Base-by-base conservation (phyloP, 139 green algal species). In the Penium margaritaceum region DNA sequence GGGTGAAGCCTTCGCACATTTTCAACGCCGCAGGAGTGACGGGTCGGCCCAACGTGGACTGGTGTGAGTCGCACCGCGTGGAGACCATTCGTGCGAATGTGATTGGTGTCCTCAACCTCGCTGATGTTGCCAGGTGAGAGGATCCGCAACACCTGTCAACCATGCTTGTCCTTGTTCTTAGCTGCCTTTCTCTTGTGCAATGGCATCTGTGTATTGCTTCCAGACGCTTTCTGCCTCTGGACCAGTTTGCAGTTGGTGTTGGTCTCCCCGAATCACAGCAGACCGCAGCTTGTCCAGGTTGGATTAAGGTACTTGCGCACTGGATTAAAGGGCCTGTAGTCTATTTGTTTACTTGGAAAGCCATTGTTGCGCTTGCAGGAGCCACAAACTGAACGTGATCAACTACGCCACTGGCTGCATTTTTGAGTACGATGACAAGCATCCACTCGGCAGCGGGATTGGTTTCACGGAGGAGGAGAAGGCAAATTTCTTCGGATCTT, bases 351-450 rank as follows among this genome's bases (percentile, higher is more conserved):
- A 14, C 51, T 60, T 15, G 3, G 1, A 6, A 60, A 21, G 19
- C 17, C 24, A 60, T 27, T 60, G 30, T 60, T 60, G 2, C 30
- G 51, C n/a, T n/a, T 77, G 70, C 70, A 78, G 63, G 63, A 64
- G 33, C 19, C 66, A 80, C 33, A 63, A 80, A 27, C 85, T 98
- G 35, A 90, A 96, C 83, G 87, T 98, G 89, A 96, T 90, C 1
- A 92, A 95, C 77, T 98, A 93, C 66, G 93, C 87, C 68, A 98
- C 93, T 14, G 92, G 93, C 55, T 98, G 93, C 85, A 97, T 98
- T 82, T 98, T 97, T 78, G 87, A 96, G 74, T 98, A 98, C 63
- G 93, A 98, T 70, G 79, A 80, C 9, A 81, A 87, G 27, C 73
- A 94, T 46, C 82, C 87, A 1, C 63, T 90, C 38, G 39, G 87